Base-by-base conservation (phyloP, 2,329 filamentous ascomycete genomes). In the Sporothrix luriei region DNA sequence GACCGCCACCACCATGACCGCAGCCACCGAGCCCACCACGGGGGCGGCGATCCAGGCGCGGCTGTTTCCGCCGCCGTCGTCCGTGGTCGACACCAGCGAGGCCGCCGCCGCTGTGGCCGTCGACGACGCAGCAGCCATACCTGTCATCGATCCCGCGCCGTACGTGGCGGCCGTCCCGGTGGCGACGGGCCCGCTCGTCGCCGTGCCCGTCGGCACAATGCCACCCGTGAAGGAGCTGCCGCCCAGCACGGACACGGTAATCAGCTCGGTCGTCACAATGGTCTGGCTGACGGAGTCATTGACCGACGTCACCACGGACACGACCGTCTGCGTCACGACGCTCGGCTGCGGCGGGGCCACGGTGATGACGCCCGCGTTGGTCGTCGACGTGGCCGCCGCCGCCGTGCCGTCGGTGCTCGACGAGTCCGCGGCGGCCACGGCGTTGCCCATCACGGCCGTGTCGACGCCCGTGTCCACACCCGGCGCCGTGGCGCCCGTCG, bases 31-130 rank as follows among this genome's bases (percentile, higher is more conserved):
- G 46, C 78, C 78, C 2, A 79, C 77, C 1, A 79, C 75, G 5
- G 78, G 77, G 0, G 76, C 78, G 0, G 77, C 78, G 51, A 79
- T 77, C 78, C 78, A 79, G 3, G 77, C 78, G 33, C 71, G 49
- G 68, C 49, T 66, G 55, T 40, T 59, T 29, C 29, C 29, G 7
- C 29, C 29, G 55, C 29, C 55, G 33, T 38, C 26, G 29, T 59
- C 55, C 7, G 55, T 59, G 3, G 55, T 21, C 7, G 55, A 59
- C 13, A 59, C 29, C 16, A 59, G 55, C 29, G 55, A 59, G 29
- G 55, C 55, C 3, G 55, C 55, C 2, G 55, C 55, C 9, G 55
- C 55, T 5, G 55, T 29, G 3, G 55, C 55, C 29, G 55, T 59
- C 7, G 55, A 33, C 2, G 55, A n/a, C 19, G 52, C 29, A 14